Evolutionary conservation across 2,329 filamentous ascomycete genomes (phyloP), one percentile per base, ranked within the genome.

Genomic region (Ceratocystiopsis minuta): DNA sequence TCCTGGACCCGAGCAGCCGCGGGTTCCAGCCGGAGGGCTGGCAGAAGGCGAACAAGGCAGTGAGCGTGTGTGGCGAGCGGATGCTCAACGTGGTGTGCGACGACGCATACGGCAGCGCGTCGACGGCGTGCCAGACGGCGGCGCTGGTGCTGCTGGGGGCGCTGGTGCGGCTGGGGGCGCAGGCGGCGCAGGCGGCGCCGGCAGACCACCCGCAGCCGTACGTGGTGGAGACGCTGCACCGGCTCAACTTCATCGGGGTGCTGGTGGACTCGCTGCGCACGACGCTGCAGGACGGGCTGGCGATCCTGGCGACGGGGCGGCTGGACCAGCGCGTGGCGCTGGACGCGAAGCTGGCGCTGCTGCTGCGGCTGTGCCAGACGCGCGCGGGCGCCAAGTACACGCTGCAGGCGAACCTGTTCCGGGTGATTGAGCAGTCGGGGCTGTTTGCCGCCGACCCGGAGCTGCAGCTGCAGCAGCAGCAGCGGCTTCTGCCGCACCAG

Each of bases 361-460:
- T 98, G 20, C 69, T 93, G 18, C 79, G 86, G 49, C 72, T 96
- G 40, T 81, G 81, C 42, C 84, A 93, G 56, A 88, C 80, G 2
- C 78, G 81, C 44, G 64, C 71, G n/a, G 92, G 90, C 24, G 87
- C 90, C 38, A 80, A 79, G 44, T 76, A 84, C 48, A 75, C 95
- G n/a, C 68, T 96, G 36, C 86, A 92, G 53, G 82, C 84, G 10
- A 88, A 88, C 47, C 69, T 98, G 6, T 88, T 98, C 63, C 72
- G 78, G 37, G 72, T 83, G 0, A 65, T 96, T 24, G 80, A 81
- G 47, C 73, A 80, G 43, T 93, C 86, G 1, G 75, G 77, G n/a
- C 69, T 96, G 17, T 98, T 96, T 57, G 68, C 77, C 10, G 81
- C 82, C 13, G 90, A 98, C 56, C 90, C 90, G 1, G 90, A 98